Base-by-base conservation (phyloP, 768 basidiomycete species). In the Daedaleopsis nitida region DNA sequence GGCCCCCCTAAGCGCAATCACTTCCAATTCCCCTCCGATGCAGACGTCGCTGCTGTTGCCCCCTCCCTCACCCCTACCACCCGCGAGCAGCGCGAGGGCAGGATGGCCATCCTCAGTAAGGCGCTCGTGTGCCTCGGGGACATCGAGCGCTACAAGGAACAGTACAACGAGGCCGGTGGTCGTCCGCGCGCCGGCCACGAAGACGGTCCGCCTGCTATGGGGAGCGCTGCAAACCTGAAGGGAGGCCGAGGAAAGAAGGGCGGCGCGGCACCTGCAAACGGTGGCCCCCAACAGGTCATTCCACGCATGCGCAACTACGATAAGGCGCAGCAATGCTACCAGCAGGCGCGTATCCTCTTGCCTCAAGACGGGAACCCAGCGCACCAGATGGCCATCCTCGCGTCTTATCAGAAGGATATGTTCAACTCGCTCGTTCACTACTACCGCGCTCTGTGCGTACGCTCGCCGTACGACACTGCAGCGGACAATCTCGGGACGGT, bases 361-460 rank as follows among this genome's bases (percentile, higher is more conserved):
- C 96, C 97, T 0, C 81, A 89, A 57, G 92, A 96, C 65, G 97
- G 96, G 65, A 96, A 98, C 69, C 85, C 97, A 0, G 96, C 91
- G 19, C 96, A 98, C 72, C 97, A 98, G 73, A 86, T 98, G 19
- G 97, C 96, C 5, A 96, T 98, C 61, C 83, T 98, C 35, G 84
- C 94, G 2, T 86, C 89, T 5, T 96, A 97, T 73, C 81, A 89
- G 66, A 82, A 83, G 63, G 94, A 98, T 74, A 79, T 83, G n/a
- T 94, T 96, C 68, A 75, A 79, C 35, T 88, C 92, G 34, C 77
- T 93, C 10, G 82, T 91, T 54, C 89, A 94, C 74, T 96, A 98
- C 73, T 95, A 95, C 71, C 88, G 94, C 34, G 92, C 96, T 1
- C 79, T 98, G 13, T 96, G 94, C 68, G 92, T 94, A 38, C 82